phyloP scores from a whole-genome alignment of 73 alveolate genomes.

The Paramecium tetraurelia region DNA sequence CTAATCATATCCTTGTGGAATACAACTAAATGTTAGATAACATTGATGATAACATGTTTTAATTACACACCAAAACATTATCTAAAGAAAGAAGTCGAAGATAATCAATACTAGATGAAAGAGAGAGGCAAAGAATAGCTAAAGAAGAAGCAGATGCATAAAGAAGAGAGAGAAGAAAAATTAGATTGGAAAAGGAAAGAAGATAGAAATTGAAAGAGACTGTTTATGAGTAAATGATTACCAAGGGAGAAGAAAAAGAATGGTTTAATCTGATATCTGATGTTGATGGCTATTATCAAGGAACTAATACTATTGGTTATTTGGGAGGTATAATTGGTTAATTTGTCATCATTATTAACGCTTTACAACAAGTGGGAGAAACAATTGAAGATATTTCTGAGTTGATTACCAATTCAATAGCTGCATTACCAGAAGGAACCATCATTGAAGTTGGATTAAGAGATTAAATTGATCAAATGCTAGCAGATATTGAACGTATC shows the following conservation, averaged over 20 bases:
- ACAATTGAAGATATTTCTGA: not conserved
- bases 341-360: not conserved
- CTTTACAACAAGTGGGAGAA: not conserved
- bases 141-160: conserved; percentile 19
- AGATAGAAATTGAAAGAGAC: conserved; percentile 18
- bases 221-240: not conserved
- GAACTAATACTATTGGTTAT: not conserved
- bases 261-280: not conserved
- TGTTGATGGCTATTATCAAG: not conserved
- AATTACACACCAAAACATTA: not conserved
- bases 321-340: conserved; percentile 34
- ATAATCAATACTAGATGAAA: conserved; percentile 14
- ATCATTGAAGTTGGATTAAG: not conserved
- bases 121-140: conserved; percentile 11
- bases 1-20: not conserved
- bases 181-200: conserved; percentile 47
- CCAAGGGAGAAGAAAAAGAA: conserved; percentile 41
- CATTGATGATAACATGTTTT: conserved; percentile 3
- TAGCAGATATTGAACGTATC: conserved; percentile 9
- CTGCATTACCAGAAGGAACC: not conserved
- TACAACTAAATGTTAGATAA: not conserved
- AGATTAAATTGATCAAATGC: not conserved
- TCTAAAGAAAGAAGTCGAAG: not conserved
- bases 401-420: not conserved
- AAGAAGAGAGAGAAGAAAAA: conserved; percentile 49